Base-by-base conservation (phyloP, 1,139 yeast genomes). In the Hanseniaspora uvarum region DNA sequence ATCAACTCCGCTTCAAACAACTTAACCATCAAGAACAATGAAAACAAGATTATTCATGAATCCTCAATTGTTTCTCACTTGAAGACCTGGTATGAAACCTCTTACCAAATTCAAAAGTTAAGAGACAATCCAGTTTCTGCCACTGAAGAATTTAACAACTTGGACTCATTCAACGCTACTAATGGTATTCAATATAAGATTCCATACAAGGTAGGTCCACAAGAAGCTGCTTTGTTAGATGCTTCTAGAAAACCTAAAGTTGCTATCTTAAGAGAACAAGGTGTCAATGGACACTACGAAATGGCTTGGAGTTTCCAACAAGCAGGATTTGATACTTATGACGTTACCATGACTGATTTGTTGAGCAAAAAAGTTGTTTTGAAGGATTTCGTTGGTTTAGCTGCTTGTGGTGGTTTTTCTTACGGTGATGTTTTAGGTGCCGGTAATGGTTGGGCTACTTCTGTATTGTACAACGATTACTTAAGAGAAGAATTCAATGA, bases 371-470 rank as follows among this genome's bases (percentile, higher is more conserved):
- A 74, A 62, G 83, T 84, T 40, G 69, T 80, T n/a, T 75, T 94
- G 61, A 81, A 79, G 62, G 83, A 80, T 50, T 94, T 92, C 69
- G 87, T 83, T 50, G 99, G 99, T 58, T 64, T 94, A 56, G 98
- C 97, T 54, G 98, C 98, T 5, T 94, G 98, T 72, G 99, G 99
- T 71, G 99, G 99, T 30, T 94, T 94, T 75, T 88, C 97, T 1
- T 94, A 89, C 66, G 99, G 99, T 76, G 99, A 94, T 70, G 99
- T 94, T 48, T 75, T 94, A 58, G 98, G 99, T 61, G 98, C 98
- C 31, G 99, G 96, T 67, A 87, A 94, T 53, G 99, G 99, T 57
- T 94, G 98, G 98, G 98, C 99, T 58, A 89, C 88, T 67, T 86
- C 96, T 19, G 95, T 92, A n/a, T 72, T 94, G 61, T 88, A 82